Conservation (phyloP, 2,329 filamentous ascomycete species). For the Leptographium procerum region DNA sequence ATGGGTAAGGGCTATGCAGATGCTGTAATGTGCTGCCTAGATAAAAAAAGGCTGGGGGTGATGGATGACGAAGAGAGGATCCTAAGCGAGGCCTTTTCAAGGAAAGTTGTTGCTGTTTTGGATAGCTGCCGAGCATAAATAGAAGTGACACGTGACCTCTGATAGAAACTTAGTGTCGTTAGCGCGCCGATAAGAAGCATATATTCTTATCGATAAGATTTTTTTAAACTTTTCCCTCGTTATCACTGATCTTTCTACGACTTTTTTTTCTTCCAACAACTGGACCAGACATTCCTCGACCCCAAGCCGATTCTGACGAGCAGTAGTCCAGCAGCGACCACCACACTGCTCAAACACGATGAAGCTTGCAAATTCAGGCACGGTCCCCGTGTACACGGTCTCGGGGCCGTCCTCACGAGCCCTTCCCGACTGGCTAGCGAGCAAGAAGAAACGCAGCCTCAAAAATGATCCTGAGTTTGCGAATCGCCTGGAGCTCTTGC, state of each 20-base stretch:
- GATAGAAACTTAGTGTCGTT: not conserved
- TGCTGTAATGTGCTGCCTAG: too few species aligned
- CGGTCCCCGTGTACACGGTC: slow-evolving; percentile 58
- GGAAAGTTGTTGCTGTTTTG: too few species aligned
- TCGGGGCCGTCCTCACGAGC: slow-evolving; percentile 80
- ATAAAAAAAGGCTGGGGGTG: too few species aligned
- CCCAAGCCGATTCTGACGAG: not conserved
- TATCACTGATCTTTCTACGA: too few species aligned
- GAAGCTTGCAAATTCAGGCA: slow-evolving; percentile 15
- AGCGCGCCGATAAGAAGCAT: not conserved
- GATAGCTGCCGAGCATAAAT: too few species aligned
- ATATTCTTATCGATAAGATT: slow-evolving; percentile 1
- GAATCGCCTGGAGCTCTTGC: slow-evolving; percentile 85
- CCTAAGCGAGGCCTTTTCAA: too few species aligned
- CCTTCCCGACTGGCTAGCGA: slow-evolving; percentile 89
- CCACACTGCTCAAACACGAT: slow-evolving; percentile 5
- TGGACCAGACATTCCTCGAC: not conserved
- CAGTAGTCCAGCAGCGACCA: not conserved
- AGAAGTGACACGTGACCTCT: not conserved
- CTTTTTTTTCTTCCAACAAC: not conserved
- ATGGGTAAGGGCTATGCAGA: too few species aligned
- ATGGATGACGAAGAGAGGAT: too few species aligned
- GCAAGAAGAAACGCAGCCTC: slow-evolving; percentile 77
- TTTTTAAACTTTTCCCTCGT: not conserved
- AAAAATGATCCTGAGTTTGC: slow-evolving; percentile 90